phyloP scores from a whole-genome alignment of 176 grass and related monocot species.

The Triticum timopheevii region DNA sequence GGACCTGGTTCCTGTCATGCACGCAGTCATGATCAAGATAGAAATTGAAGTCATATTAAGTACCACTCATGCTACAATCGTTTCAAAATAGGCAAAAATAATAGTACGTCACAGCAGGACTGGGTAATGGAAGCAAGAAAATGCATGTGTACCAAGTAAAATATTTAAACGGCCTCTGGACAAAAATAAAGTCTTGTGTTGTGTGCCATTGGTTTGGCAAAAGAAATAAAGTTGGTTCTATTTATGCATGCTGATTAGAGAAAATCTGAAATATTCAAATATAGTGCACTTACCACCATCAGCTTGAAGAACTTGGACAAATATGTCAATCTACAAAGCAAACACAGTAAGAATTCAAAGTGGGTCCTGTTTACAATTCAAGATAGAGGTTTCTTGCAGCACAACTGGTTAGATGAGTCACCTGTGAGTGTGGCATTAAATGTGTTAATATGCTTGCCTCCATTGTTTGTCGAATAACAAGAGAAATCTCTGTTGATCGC shows the following conservation, averaged over 20 bases:
- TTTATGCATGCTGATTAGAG: conserved; percentile 9
- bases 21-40: conserved; percentile 11
- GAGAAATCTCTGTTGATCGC: conserved; percentile 95
- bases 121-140: background rate
- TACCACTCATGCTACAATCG: background rate
- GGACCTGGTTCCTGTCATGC: conserved; percentile 75
- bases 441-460: conserved; percentile 87
- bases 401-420: conserved; percentile 19
- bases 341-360: conserved; percentile 6
- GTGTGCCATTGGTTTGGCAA: conserved; percentile 13
- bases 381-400: background rate
- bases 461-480: conserved; percentile 97
- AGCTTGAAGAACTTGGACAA: conserved; percentile 99
- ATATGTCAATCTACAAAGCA: conserved; percentile 85
- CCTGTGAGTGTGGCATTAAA: conserved; percentile 87
- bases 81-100: conserved; percentile 12
- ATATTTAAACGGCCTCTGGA: background rate
- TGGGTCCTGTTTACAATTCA: background rate
- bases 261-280: conserved; percentile 19
- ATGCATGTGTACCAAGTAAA: background rate
- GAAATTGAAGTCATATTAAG: conserved; percentile 8
- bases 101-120: background rate
- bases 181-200: background rate
- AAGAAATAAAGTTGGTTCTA: background rate
- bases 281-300: conserved; percentile 63